Base-by-base conservation (phyloP, 1,284 basidiomycete species). In the Malassezia nana region DNA sequence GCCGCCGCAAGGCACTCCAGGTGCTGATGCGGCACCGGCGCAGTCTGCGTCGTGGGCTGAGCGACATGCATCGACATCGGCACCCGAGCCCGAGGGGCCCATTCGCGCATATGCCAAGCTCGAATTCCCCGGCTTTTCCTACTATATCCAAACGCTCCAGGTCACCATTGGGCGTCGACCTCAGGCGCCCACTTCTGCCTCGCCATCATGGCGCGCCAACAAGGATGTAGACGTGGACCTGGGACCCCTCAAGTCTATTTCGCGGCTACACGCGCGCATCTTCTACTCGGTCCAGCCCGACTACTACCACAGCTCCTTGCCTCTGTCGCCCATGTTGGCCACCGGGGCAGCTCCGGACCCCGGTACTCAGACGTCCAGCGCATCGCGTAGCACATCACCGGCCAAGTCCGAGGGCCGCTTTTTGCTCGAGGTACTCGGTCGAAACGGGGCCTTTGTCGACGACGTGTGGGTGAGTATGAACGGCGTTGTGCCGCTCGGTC, bases 401-500 rank as follows among this genome's bases (percentile, higher is more conserved):
- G 13, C 43, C 20, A 45, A 32, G 26, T 50, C 58, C 20, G 83
- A 87, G 57, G 87, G 89, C 15, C 72, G 82, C 83, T 66, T 99
- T 91, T 77, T 89, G 26, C 81, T 99, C 43, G 83, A 85, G 59
- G 91, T 99, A 32, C 80, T 88, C 30, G 94, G 94, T 10, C 80
- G 92, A 54, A 98, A 99, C 68, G 94, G 94, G 10, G 90, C 90
- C 8, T 96, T 91, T 84, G 89, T 99, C 1, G 92, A 98, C 65
- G 90, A 91, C 43, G 83, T 89, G 12, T 98, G 90, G 86, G 86
- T 84, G 55, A 85, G 85, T 16, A 85, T 86, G 70, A 88, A 89
- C 15, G 85, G 86, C 56, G 82, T 85, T 56, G 86, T 90, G 13
- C 63, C 66, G n/a, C 65, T 74, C 2, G 64, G 67, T 2, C n/a